Evolutionary conservation across 805 yeast species (phyloP).

Genomic region (Deakozyma indianensis): DNA sequence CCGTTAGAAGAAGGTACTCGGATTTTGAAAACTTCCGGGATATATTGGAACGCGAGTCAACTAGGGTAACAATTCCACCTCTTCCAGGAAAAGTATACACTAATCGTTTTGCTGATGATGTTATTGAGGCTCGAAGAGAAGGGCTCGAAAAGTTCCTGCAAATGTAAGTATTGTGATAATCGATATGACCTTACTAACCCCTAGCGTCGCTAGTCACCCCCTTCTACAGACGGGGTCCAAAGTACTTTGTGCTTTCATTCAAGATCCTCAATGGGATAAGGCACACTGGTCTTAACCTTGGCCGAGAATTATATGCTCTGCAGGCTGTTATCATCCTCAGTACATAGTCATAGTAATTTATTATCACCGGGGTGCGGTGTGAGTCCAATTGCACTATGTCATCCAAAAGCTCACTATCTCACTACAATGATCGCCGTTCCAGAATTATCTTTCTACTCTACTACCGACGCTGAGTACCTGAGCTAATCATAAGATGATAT

Average conservation of each 20-base stretch:
- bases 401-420: no score
- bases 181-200: neutral
- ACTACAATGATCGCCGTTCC: no score
- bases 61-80: conserved; percentile 70
- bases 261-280: conserved; percentile 69
- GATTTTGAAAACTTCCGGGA: conserved; percentile 77
- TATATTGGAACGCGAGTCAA: conserved; percentile 58
- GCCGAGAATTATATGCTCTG: no score
- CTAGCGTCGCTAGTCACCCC: conserved; percentile 83
- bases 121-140: conserved; percentile 67
- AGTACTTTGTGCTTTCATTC: conserved; percentile 68
- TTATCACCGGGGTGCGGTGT: no score
- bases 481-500: no score
- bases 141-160: conserved; percentile 72
- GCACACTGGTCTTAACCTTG: conserved; percentile 8
- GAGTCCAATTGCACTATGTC: no score
- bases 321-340: no score
- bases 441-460: no score
- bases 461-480: no score
- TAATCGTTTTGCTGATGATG: conserved; percentile 66
- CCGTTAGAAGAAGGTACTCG: conserved; percentile 74
- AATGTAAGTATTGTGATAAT: conserved; percentile 14
- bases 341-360: no score
- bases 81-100: conserved; percentile 80
- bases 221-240: conserved; percentile 76